These are phyloP conservation scores for Metschnikowia gelsemii DNA, from an alignment of 805 yeast genomes.

Conservation along the genomic window DNA sequence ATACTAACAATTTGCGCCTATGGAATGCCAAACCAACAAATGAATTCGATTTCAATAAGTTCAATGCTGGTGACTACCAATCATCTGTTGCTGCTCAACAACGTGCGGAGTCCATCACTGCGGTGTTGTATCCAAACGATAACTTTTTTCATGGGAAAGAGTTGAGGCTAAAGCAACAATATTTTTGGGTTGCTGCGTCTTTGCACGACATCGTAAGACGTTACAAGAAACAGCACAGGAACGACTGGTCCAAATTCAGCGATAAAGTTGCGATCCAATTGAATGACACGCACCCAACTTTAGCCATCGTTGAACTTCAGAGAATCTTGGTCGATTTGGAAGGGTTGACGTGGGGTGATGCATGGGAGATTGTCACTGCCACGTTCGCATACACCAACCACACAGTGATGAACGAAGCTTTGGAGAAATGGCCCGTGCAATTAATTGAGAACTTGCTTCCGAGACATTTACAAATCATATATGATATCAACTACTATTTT, in stretches of 20 bases:
- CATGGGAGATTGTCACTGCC: constrained; percentile 78
- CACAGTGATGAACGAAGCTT: constrained; percentile 91
- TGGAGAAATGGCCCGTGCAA: constrained; percentile 93
- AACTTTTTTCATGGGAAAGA: constrained; percentile 90
- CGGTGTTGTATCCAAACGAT: constrained; percentile 92
- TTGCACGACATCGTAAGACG: constrained; percentile 88
- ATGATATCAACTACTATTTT: constrained; percentile 78
- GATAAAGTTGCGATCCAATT: constrained; percentile 88
- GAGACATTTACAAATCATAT: constrained; percentile 86
- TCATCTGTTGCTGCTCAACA: constrained; percentile 83
- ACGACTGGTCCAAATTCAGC: constrained; percentile 80
- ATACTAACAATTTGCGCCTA: constrained; percentile 83
- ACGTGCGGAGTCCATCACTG: constrained; percentile 86
- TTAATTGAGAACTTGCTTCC: constrained; percentile 78
- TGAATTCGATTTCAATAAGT: constrained; percentile 87
- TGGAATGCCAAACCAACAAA: constrained; percentile 90
- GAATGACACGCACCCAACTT: constrained; percentile 92
- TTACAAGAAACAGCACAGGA: constrained; percentile 68
- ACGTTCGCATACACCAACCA: constrained; percentile 94
- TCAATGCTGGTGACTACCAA: constrained; percentile 87
- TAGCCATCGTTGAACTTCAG: constrained; percentile 87
- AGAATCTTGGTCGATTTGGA: constrained; percentile 84
- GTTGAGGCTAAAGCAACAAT: constrained; percentile 89
- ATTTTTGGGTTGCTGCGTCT: constrained; percentile 96
- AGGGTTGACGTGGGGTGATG: constrained; percentile 74